Conservation (phyloP, 2,329 filamentous ascomycete genomes). For the Tolypocladium cylindrosporum region DNA sequence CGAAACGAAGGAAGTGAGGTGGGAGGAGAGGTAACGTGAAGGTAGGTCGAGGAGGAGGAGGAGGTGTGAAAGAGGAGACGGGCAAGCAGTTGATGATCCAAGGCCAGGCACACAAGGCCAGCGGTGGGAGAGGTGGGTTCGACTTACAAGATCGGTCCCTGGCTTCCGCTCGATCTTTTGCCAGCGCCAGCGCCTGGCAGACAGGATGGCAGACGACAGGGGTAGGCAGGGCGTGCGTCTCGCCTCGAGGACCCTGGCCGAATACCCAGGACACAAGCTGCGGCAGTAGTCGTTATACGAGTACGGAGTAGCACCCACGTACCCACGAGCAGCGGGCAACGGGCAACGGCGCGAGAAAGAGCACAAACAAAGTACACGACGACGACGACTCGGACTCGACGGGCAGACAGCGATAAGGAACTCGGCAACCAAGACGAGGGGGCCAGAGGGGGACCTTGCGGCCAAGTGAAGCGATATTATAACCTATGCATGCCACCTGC, state of each 20-base stretch:
- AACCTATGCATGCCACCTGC: not conserved
- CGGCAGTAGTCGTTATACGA: not conserved
- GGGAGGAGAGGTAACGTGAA: not conserved
- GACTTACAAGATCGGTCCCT: conserved; percentile 5
- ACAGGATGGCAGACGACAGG: not conserved
- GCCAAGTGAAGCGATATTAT: not conserved
- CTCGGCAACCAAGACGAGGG: not conserved
- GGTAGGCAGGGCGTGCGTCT: not conserved
- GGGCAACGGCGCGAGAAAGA: not conserved
- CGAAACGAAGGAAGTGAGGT: not conserved
- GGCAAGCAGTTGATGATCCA: not conserved
- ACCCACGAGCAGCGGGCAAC: not conserved
- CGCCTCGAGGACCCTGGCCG: not conserved
- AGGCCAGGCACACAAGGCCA: not conserved
- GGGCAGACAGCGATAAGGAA: not conserved
- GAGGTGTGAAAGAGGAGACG: not conserved
- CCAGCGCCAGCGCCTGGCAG: not conserved
- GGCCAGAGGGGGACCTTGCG: not conserved
- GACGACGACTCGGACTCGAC: not conserved
- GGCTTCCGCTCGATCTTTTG: conserved; percentile 8
- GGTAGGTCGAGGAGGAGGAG: not conserved
- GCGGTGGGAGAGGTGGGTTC: not conserved
- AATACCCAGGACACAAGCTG: not conserved
- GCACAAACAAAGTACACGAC: not conserved
- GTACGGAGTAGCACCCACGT: not conserved